Conservation (phyloP, 228 moss, liverwort and hornwort species). For the Sphagnum fallax region DNA sequence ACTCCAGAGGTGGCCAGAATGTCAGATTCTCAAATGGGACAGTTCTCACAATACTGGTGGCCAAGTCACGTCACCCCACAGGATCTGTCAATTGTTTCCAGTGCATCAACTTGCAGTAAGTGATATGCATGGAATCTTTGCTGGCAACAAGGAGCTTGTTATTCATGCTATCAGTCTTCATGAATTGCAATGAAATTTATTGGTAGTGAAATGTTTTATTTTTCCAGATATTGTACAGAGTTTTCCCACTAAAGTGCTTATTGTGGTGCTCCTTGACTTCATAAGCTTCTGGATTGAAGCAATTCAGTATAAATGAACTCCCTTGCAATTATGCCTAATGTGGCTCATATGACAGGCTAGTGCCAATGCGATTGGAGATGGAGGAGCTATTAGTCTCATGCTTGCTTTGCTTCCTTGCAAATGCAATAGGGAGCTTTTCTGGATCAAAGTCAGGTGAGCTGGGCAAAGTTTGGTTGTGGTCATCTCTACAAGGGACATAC, state of each 20-base stretch:
- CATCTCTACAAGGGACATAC: slow-evolving; percentile 63
- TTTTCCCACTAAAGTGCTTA: too few relatives aligned
- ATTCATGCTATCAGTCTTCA: background rate
- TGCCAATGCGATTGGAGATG: slow-evolving; percentile 85
- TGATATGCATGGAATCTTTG: background rate
- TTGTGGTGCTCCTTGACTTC: too few relatives aligned
- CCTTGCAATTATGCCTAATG: too few relatives aligned
- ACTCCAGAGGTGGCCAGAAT: slow-evolving; percentile 17
- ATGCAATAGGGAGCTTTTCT: slow-evolving; percentile 57
- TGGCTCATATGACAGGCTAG: slow-evolving; percentile 38
- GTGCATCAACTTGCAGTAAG: slow-evolving; percentile 67
- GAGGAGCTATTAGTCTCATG: slow-evolving; percentile 91
- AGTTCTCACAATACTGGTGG: slow-evolving; percentile 50
- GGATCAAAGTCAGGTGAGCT: slow-evolving; percentile 37
- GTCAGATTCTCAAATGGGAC: slow-evolving; percentile 33
- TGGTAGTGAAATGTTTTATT: too few relatives aligned
- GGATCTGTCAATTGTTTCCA: slow-evolving; percentile 92
- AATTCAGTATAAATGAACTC: too few relatives aligned
- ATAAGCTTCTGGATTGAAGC: too few relatives aligned
- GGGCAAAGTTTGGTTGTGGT: slow-evolving; percentile 60
- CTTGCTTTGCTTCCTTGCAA: slow-evolving; percentile 65
- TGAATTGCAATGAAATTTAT: too few relatives aligned
- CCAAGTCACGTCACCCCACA: slow-evolving; percentile 75
- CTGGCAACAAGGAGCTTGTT: background rate
- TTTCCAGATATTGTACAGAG: too few relatives aligned